phyloP scores from a whole-genome alignment of 768 basidiomycete genomes.

The Leccinum olivaceopallidum region DNA sequence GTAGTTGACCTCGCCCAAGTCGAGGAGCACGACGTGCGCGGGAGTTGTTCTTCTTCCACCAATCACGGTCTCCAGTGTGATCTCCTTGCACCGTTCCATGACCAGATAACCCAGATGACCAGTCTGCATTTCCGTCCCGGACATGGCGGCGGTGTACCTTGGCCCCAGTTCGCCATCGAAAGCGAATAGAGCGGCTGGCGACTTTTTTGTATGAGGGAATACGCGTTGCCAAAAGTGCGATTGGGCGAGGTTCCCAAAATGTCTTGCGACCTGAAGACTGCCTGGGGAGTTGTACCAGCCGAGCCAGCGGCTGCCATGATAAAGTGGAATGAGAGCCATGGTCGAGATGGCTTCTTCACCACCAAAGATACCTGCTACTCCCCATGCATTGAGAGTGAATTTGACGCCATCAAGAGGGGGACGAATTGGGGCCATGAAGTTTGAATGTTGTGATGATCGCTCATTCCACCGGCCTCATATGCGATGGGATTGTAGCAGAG shows the following conservation, averaged over 20 bases:
- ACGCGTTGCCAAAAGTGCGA: constrained; percentile 27
- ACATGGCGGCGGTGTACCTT: constrained; percentile 24
- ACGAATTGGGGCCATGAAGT: constrained; percentile 16
- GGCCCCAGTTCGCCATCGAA: constrained; percentile 30
- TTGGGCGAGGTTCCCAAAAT: constrained; percentile 28
- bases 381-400: constrained; percentile 29
- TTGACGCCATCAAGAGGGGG: constrained; percentile 8
- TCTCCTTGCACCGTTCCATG: constrained; percentile 20
- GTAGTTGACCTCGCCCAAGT: constrained; percentile 11
- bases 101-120: constrained; percentile 31
- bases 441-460: background rate
- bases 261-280: constrained; percentile 30
- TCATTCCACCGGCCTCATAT: background rate
- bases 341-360: constrained; percentile 35
- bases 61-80: background rate
- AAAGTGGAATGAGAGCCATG: constrained; percentile 32
- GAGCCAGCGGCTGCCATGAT: constrained; percentile 29
- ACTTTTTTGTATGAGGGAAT: constrained; percentile 23
- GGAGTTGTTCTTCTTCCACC: constrained; percentile 17
- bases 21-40: constrained; percentile 19
- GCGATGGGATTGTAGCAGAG: background rate
- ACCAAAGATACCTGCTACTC: constrained; percentile 37
- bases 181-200: constrained; percentile 25
- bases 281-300: constrained; percentile 39
- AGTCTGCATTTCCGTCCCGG: constrained; percentile 30